Evolutionary conservation across 345 rosid genomes (phyloP).

Genomic region (Aurinia saxatilis): DNA sequence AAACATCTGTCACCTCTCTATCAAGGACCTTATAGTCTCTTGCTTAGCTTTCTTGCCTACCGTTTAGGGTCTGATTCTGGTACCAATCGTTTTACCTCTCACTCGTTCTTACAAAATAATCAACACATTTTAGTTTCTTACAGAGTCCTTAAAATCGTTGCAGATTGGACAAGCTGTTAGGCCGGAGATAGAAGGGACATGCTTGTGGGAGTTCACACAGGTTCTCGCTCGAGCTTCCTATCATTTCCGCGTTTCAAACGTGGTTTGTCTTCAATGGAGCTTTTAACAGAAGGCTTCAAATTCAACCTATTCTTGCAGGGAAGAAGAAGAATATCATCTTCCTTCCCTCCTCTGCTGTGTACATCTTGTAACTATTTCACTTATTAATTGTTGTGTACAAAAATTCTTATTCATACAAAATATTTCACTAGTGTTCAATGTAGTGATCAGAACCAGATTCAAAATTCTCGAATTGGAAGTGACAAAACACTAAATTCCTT

Average conservation of each 20-base stretch:
- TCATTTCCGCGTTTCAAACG: slow-evolving; percentile 78
- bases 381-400: slow-evolving; percentile 6
- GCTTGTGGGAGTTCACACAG: slow-evolving; percentile 66
- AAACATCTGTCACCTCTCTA: slow-evolving; percentile 55
- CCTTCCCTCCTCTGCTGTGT: slow-evolving; percentile 6
- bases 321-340: slow-evolving; percentile 50
- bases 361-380: slow-evolving; percentile 22
- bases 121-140: background rate
- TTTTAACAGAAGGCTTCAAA: slow-evolving; percentile 73
- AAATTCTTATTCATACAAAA: background rate
- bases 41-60: slow-evolving; percentile 90
- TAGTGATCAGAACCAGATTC: background rate
- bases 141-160: background rate
- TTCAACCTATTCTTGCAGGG: slow-evolving; percentile 85
- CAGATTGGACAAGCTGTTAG: slow-evolving; percentile 92
- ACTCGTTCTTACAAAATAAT: background rate
- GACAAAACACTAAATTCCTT: too few species aligned
- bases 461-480: background rate
- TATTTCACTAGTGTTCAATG: background rate
- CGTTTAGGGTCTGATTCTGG: slow-evolving; percentile 94
- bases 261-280: slow-evolving; percentile 89
- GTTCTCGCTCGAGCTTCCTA: slow-evolving; percentile 83
- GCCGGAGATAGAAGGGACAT: slow-evolving; percentile 60
- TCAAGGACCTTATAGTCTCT: slow-evolving; percentile 69
- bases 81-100: slow-evolving; percentile 12